Conservation (phyloP, 2,329 filamentous ascomycete species). For the Aspergillus aculeatus region DNA sequence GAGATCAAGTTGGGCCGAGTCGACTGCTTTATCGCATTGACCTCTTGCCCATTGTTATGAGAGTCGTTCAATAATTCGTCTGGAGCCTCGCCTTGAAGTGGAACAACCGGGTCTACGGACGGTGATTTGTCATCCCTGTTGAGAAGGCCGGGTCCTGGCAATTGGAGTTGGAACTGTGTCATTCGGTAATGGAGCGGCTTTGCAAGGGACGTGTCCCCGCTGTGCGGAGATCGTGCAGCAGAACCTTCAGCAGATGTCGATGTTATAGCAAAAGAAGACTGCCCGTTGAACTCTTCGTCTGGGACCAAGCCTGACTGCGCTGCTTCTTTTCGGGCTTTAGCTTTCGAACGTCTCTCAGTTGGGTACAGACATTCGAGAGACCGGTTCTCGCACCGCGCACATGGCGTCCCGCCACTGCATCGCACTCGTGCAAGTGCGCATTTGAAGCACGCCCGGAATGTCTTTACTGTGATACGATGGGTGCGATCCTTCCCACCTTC, state of each 20-base stretch:
- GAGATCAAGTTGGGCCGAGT: constrained; percentile 9
- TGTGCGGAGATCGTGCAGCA: not conserved
- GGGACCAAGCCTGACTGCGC: constrained; percentile 12
- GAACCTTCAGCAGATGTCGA: not conserved
- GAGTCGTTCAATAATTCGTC: not conserved
- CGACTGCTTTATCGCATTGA: not conserved
- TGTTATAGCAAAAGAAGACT: constrained; percentile 9
- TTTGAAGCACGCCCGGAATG: constrained; percentile 42
- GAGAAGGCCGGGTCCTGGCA: constrained; percentile 11
- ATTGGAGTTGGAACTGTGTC: constrained; percentile 25
- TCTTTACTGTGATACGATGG: constrained; percentile 44
- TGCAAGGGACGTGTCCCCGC: constrained; percentile 1
- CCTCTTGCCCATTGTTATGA: not conserved
- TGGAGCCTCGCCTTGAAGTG: not conserved
- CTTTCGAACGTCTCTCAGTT: constrained; percentile 39
- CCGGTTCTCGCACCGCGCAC: constrained; percentile 38
- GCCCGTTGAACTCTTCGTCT: constrained; percentile 10
- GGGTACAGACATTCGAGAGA: constrained; percentile 42
- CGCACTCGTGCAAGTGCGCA: constrained; percentile 42
- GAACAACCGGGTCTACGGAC: not conserved
- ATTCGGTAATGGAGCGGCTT: constrained; percentile 15
- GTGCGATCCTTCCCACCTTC: constrained; percentile 36
- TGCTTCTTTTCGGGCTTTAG: constrained; percentile 22
- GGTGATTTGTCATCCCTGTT: constrained; percentile 5
- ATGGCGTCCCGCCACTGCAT: constrained; percentile 40